These are phyloP conservation scores for Yamadazyma sp. DNA, from an alignment of 1,139 yeast species.

Conservation along the genomic window DNA sequence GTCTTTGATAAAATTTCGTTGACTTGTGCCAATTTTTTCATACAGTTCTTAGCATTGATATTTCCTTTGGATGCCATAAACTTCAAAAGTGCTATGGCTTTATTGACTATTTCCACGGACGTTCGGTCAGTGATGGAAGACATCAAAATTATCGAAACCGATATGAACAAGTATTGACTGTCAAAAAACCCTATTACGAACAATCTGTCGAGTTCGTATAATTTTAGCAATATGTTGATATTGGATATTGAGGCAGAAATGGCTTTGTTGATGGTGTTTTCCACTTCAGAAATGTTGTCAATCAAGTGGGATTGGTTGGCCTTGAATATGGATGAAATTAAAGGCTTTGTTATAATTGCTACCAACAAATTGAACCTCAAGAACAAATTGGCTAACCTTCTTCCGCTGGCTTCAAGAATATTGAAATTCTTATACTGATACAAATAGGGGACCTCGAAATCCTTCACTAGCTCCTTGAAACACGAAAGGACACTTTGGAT, in stretches of 20 bases:
- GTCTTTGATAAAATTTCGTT: slow-evolving; percentile 18
- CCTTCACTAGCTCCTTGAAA: slow-evolving; percentile 27
- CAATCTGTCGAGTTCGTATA: slow-evolving; percentile 34
- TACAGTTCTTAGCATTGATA: slow-evolving; percentile 37
- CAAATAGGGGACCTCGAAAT: slow-evolving; percentile 34
- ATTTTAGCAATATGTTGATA: slow-evolving; percentile 36
- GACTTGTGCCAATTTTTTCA: slow-evolving; percentile 23
- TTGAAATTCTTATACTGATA: slow-evolving; percentile 22
- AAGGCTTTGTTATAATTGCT: slow-evolving; percentile 45
- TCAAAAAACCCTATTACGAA: slow-evolving; percentile 55
- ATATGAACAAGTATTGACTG: slow-evolving; percentile 48
- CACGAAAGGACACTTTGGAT: slow-evolving; percentile 32
- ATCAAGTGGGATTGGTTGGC: slow-evolving; percentile 25
- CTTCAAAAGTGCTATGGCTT: slow-evolving; percentile 35
- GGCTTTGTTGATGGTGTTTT: slow-evolving; percentile 37
- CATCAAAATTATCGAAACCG: slow-evolving; percentile 42
- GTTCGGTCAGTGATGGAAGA: slow-evolving; percentile 31
- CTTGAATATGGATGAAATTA: slow-evolving; percentile 42
- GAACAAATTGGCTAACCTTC: slow-evolving; percentile 39
- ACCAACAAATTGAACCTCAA: slow-evolving; percentile 50
- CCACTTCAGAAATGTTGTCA: slow-evolving; percentile 28
- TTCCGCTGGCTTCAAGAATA: slow-evolving; percentile 20
- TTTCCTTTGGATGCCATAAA: slow-evolving; percentile 43
- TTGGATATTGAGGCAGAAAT: slow-evolving; percentile 41
- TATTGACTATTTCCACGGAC: slow-evolving; percentile 26